A percentile compares a stretch with the other conserved stretches of the same genome.
These are phyloP conservation scores for Saturnispora sanitii DNA, from an alignment of 805 yeast genomes.

Conservation along the genomic window DNA sequence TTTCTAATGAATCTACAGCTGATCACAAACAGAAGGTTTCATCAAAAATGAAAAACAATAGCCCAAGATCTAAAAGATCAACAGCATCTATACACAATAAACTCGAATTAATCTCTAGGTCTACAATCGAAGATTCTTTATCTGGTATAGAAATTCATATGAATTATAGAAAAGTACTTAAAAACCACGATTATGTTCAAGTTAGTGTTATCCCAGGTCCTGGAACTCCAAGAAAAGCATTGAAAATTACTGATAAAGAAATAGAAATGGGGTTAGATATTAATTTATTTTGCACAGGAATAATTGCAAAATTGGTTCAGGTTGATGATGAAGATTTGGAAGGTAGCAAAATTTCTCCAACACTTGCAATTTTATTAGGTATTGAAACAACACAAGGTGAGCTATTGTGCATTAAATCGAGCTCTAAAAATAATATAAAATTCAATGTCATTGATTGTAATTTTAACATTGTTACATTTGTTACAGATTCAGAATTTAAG, in stretches of 20 bases:
- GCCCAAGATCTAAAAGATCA: conserved; percentile 24
- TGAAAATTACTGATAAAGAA: conserved; percentile 9
- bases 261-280: conserved; percentile 11
- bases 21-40: background rate
- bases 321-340: conserved; percentile 3
- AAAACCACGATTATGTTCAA: conserved; percentile 34
- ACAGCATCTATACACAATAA: background rate
- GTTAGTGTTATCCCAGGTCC: conserved; percentile 49
- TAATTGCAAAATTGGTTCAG: conserved; percentile 10
- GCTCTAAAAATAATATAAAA: conserved; percentile 7
- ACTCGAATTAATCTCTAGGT: conserved; percentile 4
- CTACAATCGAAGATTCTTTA: conserved; percentile 2
- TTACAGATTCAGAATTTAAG: conserved; percentile 31
- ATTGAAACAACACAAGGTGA: conserved; percentile 42
- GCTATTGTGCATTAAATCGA: conserved; percentile 38
- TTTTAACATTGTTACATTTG: conserved; percentile 41
- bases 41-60: conserved; percentile 20
- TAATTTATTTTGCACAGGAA: conserved; percentile 8
- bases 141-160: conserved; percentile 3
- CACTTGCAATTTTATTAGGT: conserved; percentile 46
- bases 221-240: conserved; percentile 22
- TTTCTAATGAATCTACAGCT: conserved; percentile 19
- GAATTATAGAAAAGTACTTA: conserved; percentile 23
- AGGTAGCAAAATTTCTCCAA: conserved; percentile 8
- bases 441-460: conserved; percentile 7